These are phyloP conservation scores for Serendipita sp. DNA, from an alignment of 768 basidiomycete species.

Conservation along the genomic window DNA sequence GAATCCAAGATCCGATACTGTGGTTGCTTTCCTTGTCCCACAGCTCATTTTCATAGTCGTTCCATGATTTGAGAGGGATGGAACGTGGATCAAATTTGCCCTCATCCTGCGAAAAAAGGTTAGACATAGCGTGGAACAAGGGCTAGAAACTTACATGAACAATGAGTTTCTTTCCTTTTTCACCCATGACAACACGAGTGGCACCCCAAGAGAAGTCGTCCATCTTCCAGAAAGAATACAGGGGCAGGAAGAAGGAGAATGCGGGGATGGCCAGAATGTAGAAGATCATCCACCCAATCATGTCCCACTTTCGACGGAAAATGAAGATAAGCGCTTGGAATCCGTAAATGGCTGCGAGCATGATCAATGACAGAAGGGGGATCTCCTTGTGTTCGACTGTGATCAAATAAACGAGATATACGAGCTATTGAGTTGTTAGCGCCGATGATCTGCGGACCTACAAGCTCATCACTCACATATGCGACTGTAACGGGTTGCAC, in stretches of 20 bases:
- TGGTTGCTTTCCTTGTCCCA: slow-evolving; percentile 98
- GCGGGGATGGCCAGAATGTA: slow-evolving; percentile 89
- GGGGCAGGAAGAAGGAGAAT: slow-evolving; percentile 83
- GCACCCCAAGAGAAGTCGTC: slow-evolving; percentile 96
- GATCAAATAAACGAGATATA: slow-evolving; percentile 73
- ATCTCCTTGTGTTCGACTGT: slow-evolving; percentile 48
- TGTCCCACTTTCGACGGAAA: slow-evolving; percentile 90
- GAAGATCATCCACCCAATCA: slow-evolving; percentile 95
- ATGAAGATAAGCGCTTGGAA: slow-evolving; percentile 85
- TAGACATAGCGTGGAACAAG: not conserved
- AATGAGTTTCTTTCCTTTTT: slow-evolving; percentile 88
- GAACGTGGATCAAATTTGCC: slow-evolving; percentile 89
- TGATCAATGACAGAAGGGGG: slow-evolving; percentile 68
- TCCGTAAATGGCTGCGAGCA: slow-evolving; percentile 92
- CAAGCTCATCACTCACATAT: slow-evolving; percentile 45
- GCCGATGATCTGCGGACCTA: slow-evolving; percentile 4
- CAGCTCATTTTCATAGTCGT: slow-evolving; percentile 88
- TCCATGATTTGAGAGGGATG: slow-evolving; percentile 95
- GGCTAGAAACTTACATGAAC: slow-evolving; percentile 55
- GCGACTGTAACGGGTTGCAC: slow-evolving; percentile 76
- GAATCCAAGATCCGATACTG: slow-evolving; percentile 85
- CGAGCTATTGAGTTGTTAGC: slow-evolving; percentile 38
- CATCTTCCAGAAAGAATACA: slow-evolving; percentile 97
- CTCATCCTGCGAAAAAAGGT: slow-evolving; percentile 52
- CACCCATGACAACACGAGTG: slow-evolving; percentile 84